Evolutionary conservation across 495 filamentous ascomycete genomes (phyloP).

Genomic region (Trichoderma parareesei): DNA sequence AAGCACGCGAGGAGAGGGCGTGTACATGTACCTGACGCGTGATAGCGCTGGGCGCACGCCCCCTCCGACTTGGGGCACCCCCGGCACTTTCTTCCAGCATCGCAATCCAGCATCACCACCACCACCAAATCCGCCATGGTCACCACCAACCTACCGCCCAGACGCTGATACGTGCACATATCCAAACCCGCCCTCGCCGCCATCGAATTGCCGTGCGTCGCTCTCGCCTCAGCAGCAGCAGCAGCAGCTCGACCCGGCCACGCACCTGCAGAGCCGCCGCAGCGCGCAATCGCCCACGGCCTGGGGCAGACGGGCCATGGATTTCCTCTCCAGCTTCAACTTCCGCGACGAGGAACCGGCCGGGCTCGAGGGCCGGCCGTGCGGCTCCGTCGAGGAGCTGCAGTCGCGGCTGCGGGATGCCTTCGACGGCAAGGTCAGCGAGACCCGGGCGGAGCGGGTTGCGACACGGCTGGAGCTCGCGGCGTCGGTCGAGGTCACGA

Average conservation of each 20-base stretch:
- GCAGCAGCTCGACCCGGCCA: not conserved
- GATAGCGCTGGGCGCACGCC: not conserved
- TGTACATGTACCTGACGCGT: too few species aligned
- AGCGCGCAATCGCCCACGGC: not conserved
- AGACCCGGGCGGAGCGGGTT: constrained; percentile 33
- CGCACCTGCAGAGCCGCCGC: not conserved
- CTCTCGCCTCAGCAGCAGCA: not conserved
- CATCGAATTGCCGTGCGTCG: not conserved
- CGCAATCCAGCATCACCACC: not conserved
- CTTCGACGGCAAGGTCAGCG: constrained; percentile 26
- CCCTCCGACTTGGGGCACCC: not conserved
- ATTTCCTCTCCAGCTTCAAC: constrained; percentile 19
- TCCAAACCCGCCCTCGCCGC: not conserved
- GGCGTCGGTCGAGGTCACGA: constrained; percentile 25
- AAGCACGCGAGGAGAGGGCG: too few species aligned
- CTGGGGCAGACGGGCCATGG: constrained; percentile 14
- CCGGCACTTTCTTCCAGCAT: not conserved
- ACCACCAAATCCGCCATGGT: not conserved
- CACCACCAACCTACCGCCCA: not conserved
- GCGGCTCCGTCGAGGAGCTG: constrained; percentile 33
- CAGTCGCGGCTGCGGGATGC: constrained; percentile 28
- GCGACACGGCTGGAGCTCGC: constrained; percentile 32
- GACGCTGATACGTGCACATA: too few species aligned
- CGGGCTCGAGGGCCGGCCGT: constrained; percentile 23
- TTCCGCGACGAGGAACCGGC: constrained; percentile 22